Evolutionary conservation across 352 stramenopile species (phyloP).

Genomic region (Globisporangium ultimum): DNA sequence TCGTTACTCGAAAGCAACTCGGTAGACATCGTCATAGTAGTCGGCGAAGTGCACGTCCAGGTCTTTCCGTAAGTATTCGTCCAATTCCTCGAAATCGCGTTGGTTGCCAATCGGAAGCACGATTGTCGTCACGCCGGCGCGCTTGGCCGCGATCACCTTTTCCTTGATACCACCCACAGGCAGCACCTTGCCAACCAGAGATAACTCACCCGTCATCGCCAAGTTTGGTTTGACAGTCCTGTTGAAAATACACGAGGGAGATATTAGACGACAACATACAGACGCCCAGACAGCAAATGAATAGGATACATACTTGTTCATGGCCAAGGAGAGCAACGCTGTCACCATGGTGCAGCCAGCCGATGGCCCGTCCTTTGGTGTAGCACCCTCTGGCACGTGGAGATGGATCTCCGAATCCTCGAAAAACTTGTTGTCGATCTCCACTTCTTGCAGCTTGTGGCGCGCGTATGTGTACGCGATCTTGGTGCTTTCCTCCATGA

Average conservation of each 20-base stretch:
- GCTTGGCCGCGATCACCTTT: constrained; percentile 98
- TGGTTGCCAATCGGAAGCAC: constrained; percentile 94
- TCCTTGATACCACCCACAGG: constrained; percentile 99
- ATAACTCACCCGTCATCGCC: constrained; percentile 97
- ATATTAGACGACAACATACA: neutral
- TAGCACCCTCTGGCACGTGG: constrained; percentile 98
- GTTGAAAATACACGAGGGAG: constrained; percentile 5
- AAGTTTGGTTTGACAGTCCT: constrained; percentile 93
- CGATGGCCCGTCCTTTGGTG: constrained; percentile 97
- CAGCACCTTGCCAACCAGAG: constrained; percentile 97
- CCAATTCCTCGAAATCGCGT: constrained; percentile 96
- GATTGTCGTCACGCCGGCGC: constrained; percentile 93
- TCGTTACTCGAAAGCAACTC: constrained; percentile 87
- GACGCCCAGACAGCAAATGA: too few relatives aligned
- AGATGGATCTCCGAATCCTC: constrained; percentile 96
- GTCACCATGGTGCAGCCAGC: constrained; percentile 98
- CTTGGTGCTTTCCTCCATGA: constrained; percentile 98
- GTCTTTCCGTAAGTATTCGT: constrained; percentile 96
- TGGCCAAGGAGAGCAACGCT: constrained; percentile 93
- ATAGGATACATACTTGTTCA: constrained; percentile 73
- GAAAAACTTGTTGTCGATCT: constrained; percentile 91
- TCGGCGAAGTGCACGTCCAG: constrained; percentile 96
- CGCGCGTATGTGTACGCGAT: constrained; percentile 95
- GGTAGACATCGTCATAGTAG: constrained; percentile 96
- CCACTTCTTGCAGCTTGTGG: constrained; percentile 66